Base-by-base conservation (phyloP, 352 stramenopile genomes). In the Phytophthora agathidicida region DNA sequence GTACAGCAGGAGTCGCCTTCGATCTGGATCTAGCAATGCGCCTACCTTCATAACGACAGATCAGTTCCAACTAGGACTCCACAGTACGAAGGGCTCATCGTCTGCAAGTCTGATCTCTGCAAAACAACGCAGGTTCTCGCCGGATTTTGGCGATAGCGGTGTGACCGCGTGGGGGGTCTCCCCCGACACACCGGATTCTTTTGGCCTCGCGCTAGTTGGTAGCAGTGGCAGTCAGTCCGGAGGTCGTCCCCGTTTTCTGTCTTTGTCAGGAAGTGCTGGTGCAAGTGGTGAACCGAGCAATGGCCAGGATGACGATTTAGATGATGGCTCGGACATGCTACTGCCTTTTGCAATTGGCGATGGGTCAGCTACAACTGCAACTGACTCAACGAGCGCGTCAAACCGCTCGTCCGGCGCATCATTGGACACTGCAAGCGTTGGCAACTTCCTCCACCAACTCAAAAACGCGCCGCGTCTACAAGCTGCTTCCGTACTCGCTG, bases 361-460 rank as follows among this genome's bases (percentile, higher is more conserved):
- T 22, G 62, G 73, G 24, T 66, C 49, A 16, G 68, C 61, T 32
- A 84, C 76, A 3, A 88, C 76, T 17, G 50, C 79, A 28, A 79
- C 71, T 2, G 75, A 81, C 16, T 70, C 53, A 9, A 58, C 56
- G 5, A 68, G 59, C 41, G 32, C 52, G 19, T 24, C 54, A 0
- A 66, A 54, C 13, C 57, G 44, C 23, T 70, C 54, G 4, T 56
- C 52, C 2, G 27, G 61, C 3, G 45, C 45, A 7, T 70, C 71
- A 13, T 80, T 78, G 60, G 75, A 89, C 8, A 86, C 72, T 7
- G 82, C 81, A 8, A 85, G 79, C 0, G 82, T 95, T 23, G 83
- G 83, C 3, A 87, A 73, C 47, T 95, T 95, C 41, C 57, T 95
- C 2, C 73, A 93, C 44, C 80, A 93, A 44, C 57, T 95, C 24